A percentile compares a stretch with the other conserved stretches of the same genome.
Evolutionary conservation across 2,329 filamentous ascomycete species (phyloP).

Genomic region (Penicillium sp.): DNA sequence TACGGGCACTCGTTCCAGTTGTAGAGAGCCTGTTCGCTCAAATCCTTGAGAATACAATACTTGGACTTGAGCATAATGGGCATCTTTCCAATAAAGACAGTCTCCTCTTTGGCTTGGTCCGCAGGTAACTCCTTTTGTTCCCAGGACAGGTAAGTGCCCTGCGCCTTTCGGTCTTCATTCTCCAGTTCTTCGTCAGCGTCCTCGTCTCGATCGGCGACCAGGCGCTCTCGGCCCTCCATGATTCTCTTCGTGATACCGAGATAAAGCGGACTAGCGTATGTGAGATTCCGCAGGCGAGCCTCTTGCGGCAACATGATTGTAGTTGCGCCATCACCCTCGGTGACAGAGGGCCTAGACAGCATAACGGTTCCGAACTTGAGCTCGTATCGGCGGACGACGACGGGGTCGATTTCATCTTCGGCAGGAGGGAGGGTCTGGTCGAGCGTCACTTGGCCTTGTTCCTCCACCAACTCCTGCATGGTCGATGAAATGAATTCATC

Average conservation of each 20-base stretch:
- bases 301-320: conserved; percentile 90
- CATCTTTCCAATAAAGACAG: conserved; percentile 91
- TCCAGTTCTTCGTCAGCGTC: conserved; percentile 57
- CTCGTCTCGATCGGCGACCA: conserved; percentile 70
- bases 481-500: conserved; percentile 95
- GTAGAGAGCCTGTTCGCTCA: conserved; percentile 85
- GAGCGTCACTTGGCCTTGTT: conserved; percentile 88
- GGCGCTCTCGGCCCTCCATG: conserved; percentile 78
- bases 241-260: conserved; percentile 86
- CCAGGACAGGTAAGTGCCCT: conserved; percentile 52
- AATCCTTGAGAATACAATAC: conserved; percentile 85
- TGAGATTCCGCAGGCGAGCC: conserved; percentile 91
- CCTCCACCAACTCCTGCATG: conserved; percentile 91
- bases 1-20: conserved; percentile 96
- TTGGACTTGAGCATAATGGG: conserved; percentile 98
- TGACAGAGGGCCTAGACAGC: conserved; percentile 87
- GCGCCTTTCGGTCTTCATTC: conserved; percentile 54
- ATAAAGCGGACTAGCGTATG: conserved; percentile 90
- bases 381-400: conserved; percentile 89
- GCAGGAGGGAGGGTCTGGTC: conserved; percentile 86
- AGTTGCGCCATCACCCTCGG: conserved; percentile 88
- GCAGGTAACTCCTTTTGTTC: conserved; percentile 50
- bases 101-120: conserved; percentile 66
- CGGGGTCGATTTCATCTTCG: conserved; percentile 72
- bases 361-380: conserved; percentile 92